Evolutionary conservation across 1,284 basidiomycete species (phyloP).

Genomic region (Ganoderma boninense): DNA sequence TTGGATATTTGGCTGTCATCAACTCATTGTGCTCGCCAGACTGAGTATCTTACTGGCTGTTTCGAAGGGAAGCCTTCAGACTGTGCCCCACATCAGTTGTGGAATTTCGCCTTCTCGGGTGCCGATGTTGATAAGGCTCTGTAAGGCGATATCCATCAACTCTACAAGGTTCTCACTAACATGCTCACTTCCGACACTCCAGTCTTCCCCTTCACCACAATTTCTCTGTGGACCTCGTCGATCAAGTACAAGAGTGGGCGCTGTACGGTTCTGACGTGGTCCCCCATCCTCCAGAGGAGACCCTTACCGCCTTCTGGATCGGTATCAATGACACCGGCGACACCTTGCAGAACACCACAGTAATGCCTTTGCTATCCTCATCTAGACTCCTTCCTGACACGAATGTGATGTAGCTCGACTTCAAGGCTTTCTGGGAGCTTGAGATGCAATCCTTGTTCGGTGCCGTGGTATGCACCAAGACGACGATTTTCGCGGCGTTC

Average conservation of each 20-base stretch:
- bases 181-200: background rate
- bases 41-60: constrained; percentile 61
- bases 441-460: constrained; percentile 62
- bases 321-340: constrained; percentile 68
- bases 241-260: constrained; percentile 59
- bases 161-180: background rate
- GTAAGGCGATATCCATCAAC: constrained; percentile 39
- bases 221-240: constrained; percentile 56
- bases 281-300: constrained; percentile 52
- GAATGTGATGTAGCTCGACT: constrained; percentile 30
- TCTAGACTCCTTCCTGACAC: background rate
- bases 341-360: constrained; percentile 53
- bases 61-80: constrained; percentile 52
- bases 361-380: constrained; percentile 25
- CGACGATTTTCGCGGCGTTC: background rate
- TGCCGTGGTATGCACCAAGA: constrained; percentile 50
- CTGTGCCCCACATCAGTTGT: constrained; percentile 56
- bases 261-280: constrained; percentile 52
- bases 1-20: background rate
- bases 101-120: constrained; percentile 67
- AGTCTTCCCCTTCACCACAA: constrained; percentile 50
- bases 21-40: constrained; percentile 38
- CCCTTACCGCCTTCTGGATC: constrained; percentile 64
- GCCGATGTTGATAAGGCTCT: constrained; percentile 57
- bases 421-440: constrained; percentile 56